These are phyloP conservation scores for Parasarocladium wereldwijsianum DNA, from an alignment of 2,329 filamentous ascomycete genomes.

Conservation along the genomic window DNA sequence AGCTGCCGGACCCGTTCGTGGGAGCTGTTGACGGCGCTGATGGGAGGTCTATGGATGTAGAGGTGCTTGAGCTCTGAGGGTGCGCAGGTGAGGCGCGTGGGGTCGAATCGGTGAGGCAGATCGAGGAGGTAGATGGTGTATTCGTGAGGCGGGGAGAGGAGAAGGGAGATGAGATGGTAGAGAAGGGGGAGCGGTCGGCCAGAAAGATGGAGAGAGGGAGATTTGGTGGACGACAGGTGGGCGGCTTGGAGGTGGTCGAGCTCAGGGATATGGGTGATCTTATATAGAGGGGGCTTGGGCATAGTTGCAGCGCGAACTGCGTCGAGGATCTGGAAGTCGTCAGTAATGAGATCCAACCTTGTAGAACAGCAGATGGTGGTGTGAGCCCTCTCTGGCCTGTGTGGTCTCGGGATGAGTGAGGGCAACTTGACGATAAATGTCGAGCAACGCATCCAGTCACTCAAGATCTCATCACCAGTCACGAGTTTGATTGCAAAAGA, in stretches of 20 bases:
- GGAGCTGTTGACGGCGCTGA: constrained; percentile 8
- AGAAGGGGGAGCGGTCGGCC: constrained; percentile 40
- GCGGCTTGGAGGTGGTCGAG: constrained; percentile 31
- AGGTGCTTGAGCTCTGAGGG: constrained; percentile 30
- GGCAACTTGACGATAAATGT: no score
- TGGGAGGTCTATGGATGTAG: constrained; percentile 30
- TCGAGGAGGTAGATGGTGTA: constrained; percentile 41
- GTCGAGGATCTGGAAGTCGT: constrained; percentile 10
- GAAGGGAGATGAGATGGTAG: constrained; percentile 36
- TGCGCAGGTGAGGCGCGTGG: constrained; percentile 25
- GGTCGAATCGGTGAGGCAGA: constrained; percentile 38
- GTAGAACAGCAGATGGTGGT: no score
- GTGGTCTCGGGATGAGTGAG: no score
- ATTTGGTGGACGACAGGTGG: constrained; percentile 33
- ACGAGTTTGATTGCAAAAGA: no score
- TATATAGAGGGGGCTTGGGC: constrained; percentile 9
- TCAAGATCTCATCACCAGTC: no score
- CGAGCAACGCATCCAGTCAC: no score
- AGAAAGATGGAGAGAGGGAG: constrained; percentile 30
- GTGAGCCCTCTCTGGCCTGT: no score
- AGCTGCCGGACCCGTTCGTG: constrained; percentile 16
- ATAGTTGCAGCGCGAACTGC: constrained; percentile 5
- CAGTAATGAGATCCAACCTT: no score
- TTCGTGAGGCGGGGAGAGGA: constrained; percentile 30
- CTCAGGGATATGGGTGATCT: constrained; percentile 23